Base-by-base conservation (phyloP, 345 rosid species). In the thale cress (Arabidopsis thaliana) region DNA sequence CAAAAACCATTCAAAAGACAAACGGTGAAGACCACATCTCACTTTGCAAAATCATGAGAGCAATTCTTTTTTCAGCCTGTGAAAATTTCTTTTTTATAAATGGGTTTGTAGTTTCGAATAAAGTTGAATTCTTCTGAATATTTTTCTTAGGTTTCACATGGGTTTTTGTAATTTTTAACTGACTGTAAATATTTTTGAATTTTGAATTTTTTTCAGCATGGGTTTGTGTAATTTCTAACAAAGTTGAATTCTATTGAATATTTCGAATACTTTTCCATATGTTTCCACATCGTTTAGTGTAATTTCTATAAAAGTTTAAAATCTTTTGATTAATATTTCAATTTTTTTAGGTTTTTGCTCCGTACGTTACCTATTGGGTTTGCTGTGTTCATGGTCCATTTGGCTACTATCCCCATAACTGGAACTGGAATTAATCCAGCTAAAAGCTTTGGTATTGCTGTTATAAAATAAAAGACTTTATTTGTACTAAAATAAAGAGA, bases 401-500 rank as follows among this genome's bases (percentile, higher is more conserved):
- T 75, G 51, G 79, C 79, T 7, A 75, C 79, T 12, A 75, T 75
- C 2, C 79, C 79, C 33, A 59, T 75, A 10, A 75, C 79, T 25
- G 79, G 79, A 34, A 75, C 79, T 59, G 79, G 79, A 2, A 75
- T 75, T 20, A 75, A 75, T 45, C 79, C 74, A 25, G 79, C 79
- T 8, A 75, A 74, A 45, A 75, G 74, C 37, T 75, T 68, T 42
- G 79, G 82, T 25, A 73, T 76, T 56, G 79, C 82, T 46, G 76
- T 74, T 10, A 70, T 79, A n/a, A n/a, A n/a, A n/a, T n/a, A n/a
- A n/a, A n/a, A n/a, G n/a, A n/a, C n/a, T n/a, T n/a, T n/a, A n/a
- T n/a, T n/a, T n/a, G n/a, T n/a, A n/a, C n/a, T n/a, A n/a, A n/a
- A n/a, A n/a, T n/a, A n/a, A n/a, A n/a, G n/a, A n/a, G n/a, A n/a